Percentiles rank a stretch among this genome's conserved stretches.
Evolutionary conservation across 352 stramenopile species (phyloP).

Genomic region (Pseudoperonospora humuli): DNA sequence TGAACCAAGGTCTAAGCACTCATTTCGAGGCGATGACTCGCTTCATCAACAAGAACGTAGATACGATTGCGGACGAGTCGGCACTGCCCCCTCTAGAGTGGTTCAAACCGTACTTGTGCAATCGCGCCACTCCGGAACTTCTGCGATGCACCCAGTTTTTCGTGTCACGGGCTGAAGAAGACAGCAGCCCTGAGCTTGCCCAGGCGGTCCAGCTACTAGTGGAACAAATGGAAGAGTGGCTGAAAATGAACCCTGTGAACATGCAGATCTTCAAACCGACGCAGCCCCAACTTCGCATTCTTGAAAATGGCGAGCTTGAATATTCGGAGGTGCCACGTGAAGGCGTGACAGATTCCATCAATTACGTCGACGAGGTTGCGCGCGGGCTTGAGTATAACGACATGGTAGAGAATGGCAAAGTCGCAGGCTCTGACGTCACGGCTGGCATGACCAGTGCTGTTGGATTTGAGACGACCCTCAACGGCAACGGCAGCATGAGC

Average conservation of each 20-base stretch:
- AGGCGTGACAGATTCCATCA: constrained; percentile 41
- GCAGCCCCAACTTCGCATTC: constrained; percentile 45
- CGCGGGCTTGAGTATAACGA: constrained; percentile 51
- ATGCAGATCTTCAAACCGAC: constrained; percentile 47
- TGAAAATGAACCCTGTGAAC: constrained; percentile 48
- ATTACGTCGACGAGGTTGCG: constrained; percentile 64
- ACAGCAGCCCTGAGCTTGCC: constrained; percentile 36
- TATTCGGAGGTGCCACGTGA: constrained; percentile 49
- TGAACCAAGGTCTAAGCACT: constrained; percentile 21
- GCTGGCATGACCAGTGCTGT: constrained; percentile 37
- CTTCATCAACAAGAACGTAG: constrained; percentile 47
- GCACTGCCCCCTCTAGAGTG: constrained; percentile 37
- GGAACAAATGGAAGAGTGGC: constrained; percentile 50
- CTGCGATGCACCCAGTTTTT: constrained; percentile 49
- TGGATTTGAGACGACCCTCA: constrained; percentile 50
- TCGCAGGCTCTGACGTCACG: constrained; percentile 15
- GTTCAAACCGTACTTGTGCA: constrained; percentile 62
- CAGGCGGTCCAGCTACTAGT: constrained; percentile 50
- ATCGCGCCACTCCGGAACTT: constrained; percentile 61
- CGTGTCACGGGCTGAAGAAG: constrained; percentile 30
- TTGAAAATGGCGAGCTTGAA: constrained; percentile 41
- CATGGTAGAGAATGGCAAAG: constrained; percentile 18
- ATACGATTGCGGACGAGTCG: constrained; percentile 29
- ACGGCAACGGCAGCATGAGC: constrained; percentile 33
- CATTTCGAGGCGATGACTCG: constrained; percentile 49